Base-by-base conservation (phyloP, 2,329 filamentous ascomycete species). In the Colletotrichum orchidophilum region DNA sequence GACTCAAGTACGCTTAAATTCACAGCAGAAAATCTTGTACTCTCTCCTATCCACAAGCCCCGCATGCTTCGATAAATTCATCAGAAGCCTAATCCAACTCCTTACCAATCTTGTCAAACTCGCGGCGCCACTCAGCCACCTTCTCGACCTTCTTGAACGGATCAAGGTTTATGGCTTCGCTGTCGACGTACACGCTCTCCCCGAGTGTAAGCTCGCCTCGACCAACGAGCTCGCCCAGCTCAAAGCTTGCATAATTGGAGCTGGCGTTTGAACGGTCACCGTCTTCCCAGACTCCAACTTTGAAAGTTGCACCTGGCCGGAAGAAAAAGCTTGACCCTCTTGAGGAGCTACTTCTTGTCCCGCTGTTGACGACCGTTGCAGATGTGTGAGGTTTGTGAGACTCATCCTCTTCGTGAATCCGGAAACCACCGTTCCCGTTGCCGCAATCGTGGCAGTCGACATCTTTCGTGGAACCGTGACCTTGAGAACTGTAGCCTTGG, bases 151-250 rank as follows among this genome's bases (percentile, higher is more conserved):
- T 76, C 72, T 76, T 75, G 75, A 77, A 79, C n/a, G 75, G 78
- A 61, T 81, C 78, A 55, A 75, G 73, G 57, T 80, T 81, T 55
- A 80, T 75, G 6, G 74, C 76, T 66, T 80, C 78, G 57, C 77
- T 79, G 42, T 80, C 78, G 8, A 80, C 18, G 39, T 46, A 46
- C 39, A 46, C 39, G 39, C 39, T 46, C 39, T 46, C 39, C 7
- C 39, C 39, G n/a, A 46, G 39, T n/a, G 39, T n/a, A 18, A 46
- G 39, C 18, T 46, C 39, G 18, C 39, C 39, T 46, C 39, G 39
- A 3, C 39, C 39, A n/a, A 46, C 39, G 8, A 46, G n/a, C 7
- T n/a, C n/a, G 39, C 39, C 39, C 39, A 46, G 18, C 8, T 46
- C 39, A 46, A 46, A 46, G 39, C 39, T 46, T 7, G 39, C 39